These are phyloP conservation scores for Xylariaceae sp. DNA, from an alignment of 2,329 filamentous ascomycete species.

Conservation along the genomic window DNA sequence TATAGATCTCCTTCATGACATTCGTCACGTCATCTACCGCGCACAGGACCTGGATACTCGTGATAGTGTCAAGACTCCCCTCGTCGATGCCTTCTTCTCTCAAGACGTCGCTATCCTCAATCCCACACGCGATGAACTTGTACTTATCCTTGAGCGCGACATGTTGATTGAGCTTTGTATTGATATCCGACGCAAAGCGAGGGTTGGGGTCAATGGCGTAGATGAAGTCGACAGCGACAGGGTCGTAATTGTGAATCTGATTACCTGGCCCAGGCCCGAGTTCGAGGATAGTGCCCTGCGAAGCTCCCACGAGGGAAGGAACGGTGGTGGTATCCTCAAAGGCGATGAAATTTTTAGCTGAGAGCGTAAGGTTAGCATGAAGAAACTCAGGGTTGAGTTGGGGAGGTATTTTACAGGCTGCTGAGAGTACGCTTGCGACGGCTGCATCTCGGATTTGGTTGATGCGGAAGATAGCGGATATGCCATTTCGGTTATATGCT, in stretches of 20 bases:
- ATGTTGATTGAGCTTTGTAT: constrained; percentile 27
- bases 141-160: constrained; percentile 33
- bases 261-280: constrained; percentile 42
- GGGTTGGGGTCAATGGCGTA: constrained; percentile 42
- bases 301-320: constrained; percentile 27
- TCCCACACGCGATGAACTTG: constrained; percentile 34
- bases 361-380: neutral
- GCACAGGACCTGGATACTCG: constrained; percentile 43
- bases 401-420: constrained; percentile 2
- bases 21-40: constrained; percentile 30
- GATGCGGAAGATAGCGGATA: neutral
- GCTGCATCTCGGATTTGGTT: constrained; percentile 8
- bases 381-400: neutral
- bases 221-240: constrained; percentile 29
- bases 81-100: constrained; percentile 33
- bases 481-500: neutral
- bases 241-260: constrained; percentile 38
- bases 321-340: constrained; percentile 33
- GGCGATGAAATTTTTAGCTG: constrained; percentile 7
- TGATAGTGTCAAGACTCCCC: constrained; percentile 36
- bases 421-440: constrained; percentile 2
- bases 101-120: constrained; percentile 38
- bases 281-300: constrained; percentile 38
- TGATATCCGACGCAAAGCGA: constrained; percentile 29
- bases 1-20: constrained; percentile 34